Conservation (phyloP, 2,329 filamentous ascomycete genomes). For the Chalara sp. region DNA sequence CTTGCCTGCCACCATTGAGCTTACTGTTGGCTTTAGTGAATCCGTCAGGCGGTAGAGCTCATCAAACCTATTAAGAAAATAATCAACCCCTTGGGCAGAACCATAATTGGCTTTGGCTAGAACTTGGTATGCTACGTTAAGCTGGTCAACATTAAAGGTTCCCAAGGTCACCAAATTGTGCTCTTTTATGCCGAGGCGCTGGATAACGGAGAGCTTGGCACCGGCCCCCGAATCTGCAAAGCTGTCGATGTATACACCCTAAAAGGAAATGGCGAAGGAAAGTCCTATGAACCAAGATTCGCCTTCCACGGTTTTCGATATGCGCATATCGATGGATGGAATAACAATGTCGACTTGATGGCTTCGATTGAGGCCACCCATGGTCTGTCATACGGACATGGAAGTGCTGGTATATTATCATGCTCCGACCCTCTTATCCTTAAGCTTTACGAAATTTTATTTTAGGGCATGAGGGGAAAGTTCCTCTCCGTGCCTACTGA, state of each 20-base stretch:
- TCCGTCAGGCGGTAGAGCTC: slow-evolving; percentile 34
- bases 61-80: slow-evolving; percentile 27
- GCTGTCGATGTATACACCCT: slow-evolving; percentile 13
- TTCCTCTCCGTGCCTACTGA: too few species aligned
- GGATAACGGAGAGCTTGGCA: slow-evolving; percentile 35
- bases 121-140: slow-evolving; percentile 47
- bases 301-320: slow-evolving; percentile 44
- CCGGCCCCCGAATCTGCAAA: slow-evolving; percentile 32
- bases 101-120: slow-evolving; percentile 49
- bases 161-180: slow-evolving; percentile 34
- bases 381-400: slow-evolving; percentile 21
- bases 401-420: slow-evolving; percentile 17
- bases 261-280: neutral
- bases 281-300: slow-evolving; percentile 30
- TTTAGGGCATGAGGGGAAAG: too few species aligned
- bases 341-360: slow-evolving; percentile 2
- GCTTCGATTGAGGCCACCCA: slow-evolving; percentile 13
- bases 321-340: slow-evolving; percentile 16
- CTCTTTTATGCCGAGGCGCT: slow-evolving; percentile 38
- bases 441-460: too few species aligned
- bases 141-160: slow-evolving; percentile 24
- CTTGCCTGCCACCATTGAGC: neutral
- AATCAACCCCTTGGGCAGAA: slow-evolving; percentile 34
- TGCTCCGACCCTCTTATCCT: too few species aligned
- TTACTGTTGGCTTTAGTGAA: neutral